Base-by-base conservation (phyloP, 2,329 filamentous ascomycete genomes). In the Nemania sp. region DNA sequence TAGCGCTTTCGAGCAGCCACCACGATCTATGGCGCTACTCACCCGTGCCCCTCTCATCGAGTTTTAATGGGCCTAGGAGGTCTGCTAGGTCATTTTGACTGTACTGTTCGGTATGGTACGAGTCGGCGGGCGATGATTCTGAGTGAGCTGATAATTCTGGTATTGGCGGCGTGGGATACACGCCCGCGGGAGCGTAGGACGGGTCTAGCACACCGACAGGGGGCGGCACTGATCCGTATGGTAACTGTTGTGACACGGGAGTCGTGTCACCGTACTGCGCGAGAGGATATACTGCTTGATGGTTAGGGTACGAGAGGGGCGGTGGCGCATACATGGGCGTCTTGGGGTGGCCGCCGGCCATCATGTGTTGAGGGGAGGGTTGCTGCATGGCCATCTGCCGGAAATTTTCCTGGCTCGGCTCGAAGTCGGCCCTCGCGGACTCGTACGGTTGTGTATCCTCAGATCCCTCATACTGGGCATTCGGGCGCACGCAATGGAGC, bases 401-500 rank as follows among this genome's bases (percentile, higher is more conserved):
- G 56, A 75, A 79, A 46, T 73, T 70, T 55, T 81, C 75, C 36
- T 77, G 72, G 17, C 73, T 71, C 52, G 72, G 62, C 33, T 75
- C 73, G 59, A 74, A 79, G 50, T 75, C 73, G 33, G 70, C 66
- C 41, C 68, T 72, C 23, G 79, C 71, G 43, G 76, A 73, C 58
- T 86, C 83, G 63, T 81, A 86, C 3, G 70, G 68, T 33, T 72
- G 70, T 9, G 68, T 57, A 17, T 77, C 75, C 6, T 68, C 65
- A 14, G 73, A 80, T 47, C 86, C 84, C 64, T 91, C 89, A 64
- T 89, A 88, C 57, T 84, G 85, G 54, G 91, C 86, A 52, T 90
- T 91, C 3, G 93, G 94, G 40, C 91, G 91, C 22, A 97, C 87
- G 71, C 94, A 97, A 66, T 94, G 90, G 55, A 97, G 82, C 76